phyloP scores from a whole-genome alignment of 306 rosid genomes.

The Cucumis cinereus region DNA sequence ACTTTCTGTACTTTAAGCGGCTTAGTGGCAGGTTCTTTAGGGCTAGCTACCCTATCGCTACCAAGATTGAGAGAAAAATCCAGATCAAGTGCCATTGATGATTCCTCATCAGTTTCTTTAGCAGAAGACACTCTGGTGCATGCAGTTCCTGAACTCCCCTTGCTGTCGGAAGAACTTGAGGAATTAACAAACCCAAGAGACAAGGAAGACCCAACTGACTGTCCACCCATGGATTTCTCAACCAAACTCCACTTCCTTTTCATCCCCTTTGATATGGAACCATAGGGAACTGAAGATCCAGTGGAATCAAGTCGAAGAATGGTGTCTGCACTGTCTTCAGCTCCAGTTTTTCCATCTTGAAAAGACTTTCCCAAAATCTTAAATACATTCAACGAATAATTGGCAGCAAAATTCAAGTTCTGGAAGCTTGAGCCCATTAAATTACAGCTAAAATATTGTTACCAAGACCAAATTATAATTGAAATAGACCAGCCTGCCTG shows the following conservation, averaged over 20 bases:
- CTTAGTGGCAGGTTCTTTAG: constrained; percentile 29
- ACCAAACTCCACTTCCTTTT: constrained; percentile 69
- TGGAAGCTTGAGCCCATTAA: constrained; percentile 55
- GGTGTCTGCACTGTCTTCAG: constrained; percentile 46
- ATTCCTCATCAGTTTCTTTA: constrained; percentile 78
- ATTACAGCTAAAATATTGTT: constrained; percentile 22
- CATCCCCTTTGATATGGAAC: constrained; percentile 43
- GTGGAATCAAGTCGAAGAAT: constrained; percentile 62
- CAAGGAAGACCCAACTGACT: constrained; percentile 48
- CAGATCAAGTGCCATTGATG: constrained; percentile 70
- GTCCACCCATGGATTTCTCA: constrained; percentile 37
- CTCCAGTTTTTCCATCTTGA: constrained; percentile 36
- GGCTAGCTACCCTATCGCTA: constrained; percentile 45
- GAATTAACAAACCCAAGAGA: constrained; percentile 74
- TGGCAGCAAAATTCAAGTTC: constrained; percentile 46
- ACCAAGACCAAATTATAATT: constrained; percentile 21
- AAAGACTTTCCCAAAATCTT: constrained; percentile 38
- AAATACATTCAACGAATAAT: constrained; percentile 52
- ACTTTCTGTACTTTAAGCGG: constrained; percentile 24
- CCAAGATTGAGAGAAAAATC: constrained; percentile 65
- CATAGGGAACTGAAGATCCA: constrained; percentile 25
- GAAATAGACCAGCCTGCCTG: constrained; percentile 39
- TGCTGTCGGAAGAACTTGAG: constrained; percentile 77
- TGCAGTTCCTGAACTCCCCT: constrained; percentile 78
- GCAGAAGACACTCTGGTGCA: constrained; percentile 80